A percentile compares a stretch with the other conserved stretches of the same genome.
These are phyloP conservation scores for Sistotremastrum niveocremeum DNA, from an alignment of 768 basidiomycete species.

Conservation along the genomic window DNA sequence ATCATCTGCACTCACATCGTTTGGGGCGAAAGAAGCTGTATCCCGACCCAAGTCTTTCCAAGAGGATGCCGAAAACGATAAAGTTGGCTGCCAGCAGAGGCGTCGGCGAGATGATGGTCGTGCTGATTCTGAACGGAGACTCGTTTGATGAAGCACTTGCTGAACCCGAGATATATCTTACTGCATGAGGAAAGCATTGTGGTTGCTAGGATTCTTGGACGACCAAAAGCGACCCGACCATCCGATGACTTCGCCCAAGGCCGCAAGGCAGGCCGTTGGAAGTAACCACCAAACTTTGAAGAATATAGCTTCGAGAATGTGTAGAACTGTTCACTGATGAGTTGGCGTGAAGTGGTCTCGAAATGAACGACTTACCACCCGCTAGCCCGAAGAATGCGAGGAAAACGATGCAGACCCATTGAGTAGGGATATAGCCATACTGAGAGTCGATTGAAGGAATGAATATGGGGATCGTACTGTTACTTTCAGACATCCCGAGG, in stretches of 20 bases:
- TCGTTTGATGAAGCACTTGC: too few relatives aligned
- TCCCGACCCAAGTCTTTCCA: slow-evolving; percentile 26
- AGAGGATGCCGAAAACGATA: slow-evolving; percentile 35
- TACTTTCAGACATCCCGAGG: too few relatives aligned
- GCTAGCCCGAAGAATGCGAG: slow-evolving; percentile 7
- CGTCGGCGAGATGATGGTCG: slow-evolving; percentile 40
- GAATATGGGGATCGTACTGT: too few relatives aligned
- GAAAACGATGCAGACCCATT: slow-evolving; percentile 7
- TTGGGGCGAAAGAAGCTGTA: slow-evolving; percentile 36
- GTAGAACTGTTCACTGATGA: slow-evolving; percentile 23
- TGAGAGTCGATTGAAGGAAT: not conserved
- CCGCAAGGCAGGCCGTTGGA: slow-evolving; percentile 33
- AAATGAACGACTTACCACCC: not conserved
- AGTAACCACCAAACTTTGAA: slow-evolving; percentile 40
- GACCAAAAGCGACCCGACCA: slow-evolving; percentile 49
- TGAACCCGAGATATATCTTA: slow-evolving; percentile 9
- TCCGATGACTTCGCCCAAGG: slow-evolving; percentile 36
- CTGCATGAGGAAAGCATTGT: slow-evolving; percentile 31
- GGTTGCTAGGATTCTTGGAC: slow-evolving; percentile 10
- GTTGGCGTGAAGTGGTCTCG: too few relatives aligned
- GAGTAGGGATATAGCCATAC: slow-evolving; percentile 9
- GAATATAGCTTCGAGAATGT: slow-evolving; percentile 29
- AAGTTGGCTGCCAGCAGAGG: slow-evolving; percentile 45
- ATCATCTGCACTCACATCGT: slow-evolving; percentile 8
- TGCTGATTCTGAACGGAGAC: slow-evolving; percentile 13